Evolutionary conservation across 164 flowering plant species (phyloP), one percentile per base, ranked within the genome.

Genomic region (Dillenia turbinata): DNA sequence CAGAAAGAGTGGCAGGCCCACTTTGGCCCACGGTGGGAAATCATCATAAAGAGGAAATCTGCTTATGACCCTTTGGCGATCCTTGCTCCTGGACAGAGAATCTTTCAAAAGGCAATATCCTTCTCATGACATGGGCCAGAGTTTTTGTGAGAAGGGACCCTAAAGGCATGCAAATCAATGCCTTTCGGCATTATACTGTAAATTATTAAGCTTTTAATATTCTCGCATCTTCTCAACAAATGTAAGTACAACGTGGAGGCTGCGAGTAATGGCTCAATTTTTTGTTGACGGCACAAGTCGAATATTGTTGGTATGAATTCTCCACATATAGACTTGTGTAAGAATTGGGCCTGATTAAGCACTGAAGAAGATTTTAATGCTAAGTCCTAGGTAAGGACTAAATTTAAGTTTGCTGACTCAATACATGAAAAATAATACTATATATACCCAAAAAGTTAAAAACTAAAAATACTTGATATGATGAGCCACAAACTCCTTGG

Each of bases 51-150:
- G 68, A 83, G 87, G 66, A 92, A 92, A 73, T 59, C 78, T 14
- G 64, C 72, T 44, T 92, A 80, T 62, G 97, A 92, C 71, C 97
- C 97, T 5, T 70, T 85, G 57, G 81, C 86, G 54, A 81, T 92
- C 19, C 79, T 92, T 68, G 85, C 88, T 16, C 97, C 97, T 1
- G 97, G 96, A 24, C 97, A 92, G 65, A 74, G 84, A 56, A 85
- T 91, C 70, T 91, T 84, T 76, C 81, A 70, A 69, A 77, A 80
- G 83, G 67, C 78, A 60, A 61, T 70, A 57, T 54, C 79, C 22
- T 60, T 68, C 49, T 69, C 62, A 67, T 73, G 65, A 77, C 64
- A 57, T 8, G 11, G 12, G 50, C 55, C 48, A 48, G 10, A 17
- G 17, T 22, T 54, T 10, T n/a, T 5, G 17, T 26, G 33, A 44